Evolutionary conservation across 1,284 basidiomycete genomes (phyloP), one percentile per base, ranked within the genome.

Genomic region (Ustilago bromivora): DNA sequence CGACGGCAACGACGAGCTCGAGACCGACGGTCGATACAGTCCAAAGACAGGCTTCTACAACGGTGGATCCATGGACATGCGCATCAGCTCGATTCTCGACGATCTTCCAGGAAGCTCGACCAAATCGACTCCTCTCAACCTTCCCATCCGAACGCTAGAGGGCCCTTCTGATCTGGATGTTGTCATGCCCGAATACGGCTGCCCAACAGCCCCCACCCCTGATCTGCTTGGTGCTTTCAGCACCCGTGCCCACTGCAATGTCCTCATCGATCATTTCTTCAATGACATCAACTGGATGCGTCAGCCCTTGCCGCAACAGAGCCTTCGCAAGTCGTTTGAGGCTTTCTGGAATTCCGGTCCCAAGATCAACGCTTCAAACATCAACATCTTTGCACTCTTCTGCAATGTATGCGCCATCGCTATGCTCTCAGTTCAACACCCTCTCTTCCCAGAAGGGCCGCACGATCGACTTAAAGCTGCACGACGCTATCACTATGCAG

Each of bases 201-300:
- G 75, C 15, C 67, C 75, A 5, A 61, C 60, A 15, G 66, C 68
- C n/a, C 64, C 71, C 32, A 72, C 75, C 4, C 67, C 75, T 4
- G 61, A 75, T 56, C 66, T 84, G 3, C 58, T 80, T 8, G 62
- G 77, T 2, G 72, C 76, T 2, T 68, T 84, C 43, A 80, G 71
- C 54, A 64, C 66, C 9, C 70, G 71, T 9, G 68, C 70, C 2
- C 66, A 79, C 17, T 76, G 71, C 62, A 71, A 65, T 19, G 54
- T 62, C 7, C 72, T 84, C 17, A 59, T 82, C 43, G 74, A 80
- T 49, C 82, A 83, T 34, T 84, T 71, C 55, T 83, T 79, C 65
- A 58, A 75, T 46, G 70, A 81, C 57, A 74, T 82, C 71, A 84
- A 83, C 55, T 84, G 82, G 82, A 67, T 84, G 47, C 77, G 82